These are phyloP conservation scores for Murraya paniculata DNA, from an alignment of 345 rosid species.

Conservation along the genomic window DNA sequence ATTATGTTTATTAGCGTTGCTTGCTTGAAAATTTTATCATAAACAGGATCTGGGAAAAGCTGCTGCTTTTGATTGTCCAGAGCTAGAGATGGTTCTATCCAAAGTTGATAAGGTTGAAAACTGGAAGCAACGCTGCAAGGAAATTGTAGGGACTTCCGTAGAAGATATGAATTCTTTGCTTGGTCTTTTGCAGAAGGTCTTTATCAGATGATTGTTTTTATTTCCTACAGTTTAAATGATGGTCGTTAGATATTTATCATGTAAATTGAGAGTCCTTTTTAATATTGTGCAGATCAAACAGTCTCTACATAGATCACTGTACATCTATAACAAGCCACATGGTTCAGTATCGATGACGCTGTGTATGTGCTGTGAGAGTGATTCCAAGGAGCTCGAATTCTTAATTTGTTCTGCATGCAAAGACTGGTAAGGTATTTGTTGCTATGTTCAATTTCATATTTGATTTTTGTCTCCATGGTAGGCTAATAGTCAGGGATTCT, in stretches of 20 bases:
- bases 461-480: neutral
- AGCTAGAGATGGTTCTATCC: conserved; percentile 43
- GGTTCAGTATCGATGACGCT: conserved; percentile 22
- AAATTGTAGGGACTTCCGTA: conserved; percentile 27
- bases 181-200: conserved; percentile 49
- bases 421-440: conserved; percentile 50
- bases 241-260: neutral
- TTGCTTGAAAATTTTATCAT: conserved; percentile 11
- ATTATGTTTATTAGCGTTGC: neutral
- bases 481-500: neutral
- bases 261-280: conserved; percentile 7
- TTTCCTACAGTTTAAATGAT: neutral
- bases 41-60: conserved; percentile 48
- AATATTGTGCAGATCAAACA: conserved; percentile 43
- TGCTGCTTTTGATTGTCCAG: conserved; percentile 50
- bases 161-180: conserved; percentile 33
- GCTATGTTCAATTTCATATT: conserved; percentile 1
- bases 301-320: conserved; percentile 46
- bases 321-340: conserved; percentile 37
- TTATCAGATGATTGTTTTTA: neutral
- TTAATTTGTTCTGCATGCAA: conserved; percentile 48
- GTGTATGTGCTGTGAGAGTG: conserved; percentile 42
- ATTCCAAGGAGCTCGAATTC: conserved; percentile 28
- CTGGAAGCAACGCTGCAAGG: conserved; percentile 49
- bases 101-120: conserved; percentile 57